A percentile compares a stretch with the other conserved stretches of the same genome.
Conservation (phyloP, 1,284 basidiomycete genomes). For the Tilletia caries region DNA sequence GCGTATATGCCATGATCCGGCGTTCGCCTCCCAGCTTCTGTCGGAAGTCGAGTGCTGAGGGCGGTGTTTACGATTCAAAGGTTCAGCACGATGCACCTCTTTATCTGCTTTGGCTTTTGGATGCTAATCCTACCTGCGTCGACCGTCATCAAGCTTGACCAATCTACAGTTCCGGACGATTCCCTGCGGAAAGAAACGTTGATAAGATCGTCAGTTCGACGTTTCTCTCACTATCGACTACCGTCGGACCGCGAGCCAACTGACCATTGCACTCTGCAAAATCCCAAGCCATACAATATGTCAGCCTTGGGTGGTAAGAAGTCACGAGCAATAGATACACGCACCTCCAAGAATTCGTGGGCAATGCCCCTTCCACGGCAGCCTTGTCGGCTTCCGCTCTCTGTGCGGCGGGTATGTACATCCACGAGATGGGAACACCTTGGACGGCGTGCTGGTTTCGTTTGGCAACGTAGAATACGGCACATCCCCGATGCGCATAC, state of each 20-base stretch:
- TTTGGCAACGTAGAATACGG: slow-evolving; percentile 72
- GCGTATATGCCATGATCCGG: slow-evolving; percentile 72
- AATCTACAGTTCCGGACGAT: slow-evolving; percentile 30
- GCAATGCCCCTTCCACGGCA: slow-evolving; percentile 37
- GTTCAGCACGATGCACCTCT: not conserved
- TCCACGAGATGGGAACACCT: slow-evolving; percentile 69
- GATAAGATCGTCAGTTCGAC: too few species aligned
- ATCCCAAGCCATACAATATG: slow-evolving; percentile 4
- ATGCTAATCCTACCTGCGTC: slow-evolving; percentile 7
- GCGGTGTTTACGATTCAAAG: not conserved
- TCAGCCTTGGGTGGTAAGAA: slow-evolving; percentile 6
- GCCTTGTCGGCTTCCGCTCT: not conserved
- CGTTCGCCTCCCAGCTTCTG: slow-evolving; percentile 77
- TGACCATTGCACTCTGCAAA: slow-evolving; percentile 26
- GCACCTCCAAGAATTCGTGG: slow-evolving; percentile 14
- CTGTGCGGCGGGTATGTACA: slow-evolving; percentile 57
- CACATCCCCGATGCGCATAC: slow-evolving; percentile 67
- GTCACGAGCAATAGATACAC: not conserved
- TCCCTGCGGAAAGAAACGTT: slow-evolving; percentile 2
- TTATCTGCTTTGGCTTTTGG: not conserved
- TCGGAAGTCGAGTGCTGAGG: slow-evolving; percentile 70
- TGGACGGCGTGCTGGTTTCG: slow-evolving; percentile 75
- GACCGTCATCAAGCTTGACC: slow-evolving; percentile 27
- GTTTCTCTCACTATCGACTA: too few species aligned
- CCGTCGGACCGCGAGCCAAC: too few species aligned